Base-by-base conservation (phyloP, 2,329 filamentous ascomycete genomes). In the Sporothrix protearum region DNA sequence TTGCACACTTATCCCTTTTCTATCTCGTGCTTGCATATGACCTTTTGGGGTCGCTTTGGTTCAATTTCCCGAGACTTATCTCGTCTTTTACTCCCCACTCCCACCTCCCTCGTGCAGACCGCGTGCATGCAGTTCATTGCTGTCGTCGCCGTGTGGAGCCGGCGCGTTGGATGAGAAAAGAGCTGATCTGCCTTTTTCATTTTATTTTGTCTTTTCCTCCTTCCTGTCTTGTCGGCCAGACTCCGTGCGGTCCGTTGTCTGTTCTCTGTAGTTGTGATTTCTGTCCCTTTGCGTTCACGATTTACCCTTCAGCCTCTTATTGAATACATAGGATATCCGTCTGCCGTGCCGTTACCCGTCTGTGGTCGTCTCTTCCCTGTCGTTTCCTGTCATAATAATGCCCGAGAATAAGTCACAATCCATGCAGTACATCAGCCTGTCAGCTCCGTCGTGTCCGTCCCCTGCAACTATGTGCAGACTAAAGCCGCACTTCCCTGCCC, bases 21-120 rank as follows among this genome's bases (percentile, higher is more conserved):
- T 28, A n/a, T 45, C 59, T 63, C 59, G 59, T 63, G 59, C 59
- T 14, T 63, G 36, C 59, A 63, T 25, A 63, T 45, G 59, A 2
- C 36, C 36, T 63, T 63, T 63, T 42, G 55, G 53, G 39, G 3
- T 19, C 30, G 12, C 28, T 59, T 59, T 36, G 33, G 57, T 42
- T 14, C 57, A 25, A 25, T 25, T 25, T 63, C 19, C 16, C 45
- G 16, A n/a, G 6, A 19, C 45, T n/a, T 8, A 4, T 36, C 33
- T 36, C 33, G 33, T 36, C 33, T 8, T 49, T 49, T 49, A 8
- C 39, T 57, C 53, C 30, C 53, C 53, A 59, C 53, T 59, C 53
- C 28, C 16, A n/a, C 28, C 28, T n/a, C 53, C 14, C 53, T 59
- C 28, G 53, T 59, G 53, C 53, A 14, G 3, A 30, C 53, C 53